phyloP scores from a whole-genome alignment of 2,329 filamentous ascomycete genomes.

The Paecilomyces niveus region DNA sequence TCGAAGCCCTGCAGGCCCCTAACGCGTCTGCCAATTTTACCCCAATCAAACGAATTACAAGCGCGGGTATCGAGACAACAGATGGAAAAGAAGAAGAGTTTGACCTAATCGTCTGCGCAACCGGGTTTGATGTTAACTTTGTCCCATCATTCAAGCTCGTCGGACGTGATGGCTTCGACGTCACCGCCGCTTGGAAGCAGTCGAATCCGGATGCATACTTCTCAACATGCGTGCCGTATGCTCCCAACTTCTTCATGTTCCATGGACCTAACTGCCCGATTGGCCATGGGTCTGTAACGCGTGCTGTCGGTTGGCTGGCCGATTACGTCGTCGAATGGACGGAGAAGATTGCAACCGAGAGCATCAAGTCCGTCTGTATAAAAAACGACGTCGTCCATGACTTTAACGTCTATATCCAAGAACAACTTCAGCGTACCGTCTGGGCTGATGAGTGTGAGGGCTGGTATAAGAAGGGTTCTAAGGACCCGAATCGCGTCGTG shows the following conservation, averaged over 20 bases:
- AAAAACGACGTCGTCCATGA: slow-evolving; percentile 5
- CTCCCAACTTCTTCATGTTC: slow-evolving; percentile 21
- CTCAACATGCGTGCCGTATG: slow-evolving; percentile 9
- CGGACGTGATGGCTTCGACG: slow-evolving; percentile 16
- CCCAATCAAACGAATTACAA: slow-evolving; percentile 15
- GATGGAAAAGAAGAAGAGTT: slow-evolving; percentile 14
- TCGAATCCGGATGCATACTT: slow-evolving; percentile 16
- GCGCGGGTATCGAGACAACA: slow-evolving; percentile 12
- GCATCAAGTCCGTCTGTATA: background rate
- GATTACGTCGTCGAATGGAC: background rate
- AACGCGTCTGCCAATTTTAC: slow-evolving; percentile 16
- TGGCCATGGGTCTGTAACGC: background rate
- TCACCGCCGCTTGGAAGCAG: slow-evolving; percentile 15
- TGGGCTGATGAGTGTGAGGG: slow-evolving; percentile 11
- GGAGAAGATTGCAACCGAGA: background rate
- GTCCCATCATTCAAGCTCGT: slow-evolving; percentile 27
- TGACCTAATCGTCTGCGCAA: slow-evolving; percentile 31
- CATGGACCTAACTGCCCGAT: background rate
- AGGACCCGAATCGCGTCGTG: slow-evolving; percentile 1
- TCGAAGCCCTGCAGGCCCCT: slow-evolving; percentile 16
- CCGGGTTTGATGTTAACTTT: slow-evolving; percentile 35
- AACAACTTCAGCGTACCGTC: slow-evolving; percentile 10
- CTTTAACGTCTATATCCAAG: slow-evolving; percentile 12
- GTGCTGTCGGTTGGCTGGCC: background rate
- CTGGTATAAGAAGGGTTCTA: slow-evolving; percentile 10